Base-by-base conservation (phyloP, 1,284 basidiomycete genomes). In the Hymenochaete sp. region DNA sequence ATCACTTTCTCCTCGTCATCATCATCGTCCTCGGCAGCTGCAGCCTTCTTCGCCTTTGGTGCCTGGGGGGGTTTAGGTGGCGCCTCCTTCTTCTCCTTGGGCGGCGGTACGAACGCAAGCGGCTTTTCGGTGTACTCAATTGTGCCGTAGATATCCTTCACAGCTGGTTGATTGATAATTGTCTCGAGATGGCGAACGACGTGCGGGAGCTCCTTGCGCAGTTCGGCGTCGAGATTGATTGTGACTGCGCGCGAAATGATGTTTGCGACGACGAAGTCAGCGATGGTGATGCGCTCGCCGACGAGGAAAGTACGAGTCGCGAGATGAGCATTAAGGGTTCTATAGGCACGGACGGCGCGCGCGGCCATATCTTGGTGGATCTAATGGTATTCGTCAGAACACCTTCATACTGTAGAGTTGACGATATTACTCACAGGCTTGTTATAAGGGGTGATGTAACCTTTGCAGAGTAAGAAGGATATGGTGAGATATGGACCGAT, bases 251-350 rank as follows among this genome's bases (percentile, higher is more conserved):
- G 68, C 54, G 68, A 68, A 53, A 90, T 61, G 57, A 72, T 55
- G 33, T 71, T 63, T 35, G 83, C 89, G 54, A 91, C 55, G 56
- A 69, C 66, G 65, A 98, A 66, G 61, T 98, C 95, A 54, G 93
- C 95, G 44, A 95, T 74, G 50, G 93, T 91, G 72, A 98, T 82
- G 57, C 93, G 89, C 65, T 98, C 90, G 58, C 83, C 84, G 47
- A 93, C 92, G 57, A 97, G 76, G 79, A 83, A 98, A 45, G 95
- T 98, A 60, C 78, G 79, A 52, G 77, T 72, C 48, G 74, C 64
- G 59, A 98, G 79, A 68, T 87, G 73, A 42, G 70, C 64, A 60
- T 98, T 78, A 53, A 98, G 72, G 54, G 75, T 78, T 45, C 67
- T 68, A 42, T 90, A 70, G 21, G 73, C 63, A 49, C 75, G 77